Conservation (phyloP, 805 yeast species). For the Lipomyces starkeyi region DNA sequence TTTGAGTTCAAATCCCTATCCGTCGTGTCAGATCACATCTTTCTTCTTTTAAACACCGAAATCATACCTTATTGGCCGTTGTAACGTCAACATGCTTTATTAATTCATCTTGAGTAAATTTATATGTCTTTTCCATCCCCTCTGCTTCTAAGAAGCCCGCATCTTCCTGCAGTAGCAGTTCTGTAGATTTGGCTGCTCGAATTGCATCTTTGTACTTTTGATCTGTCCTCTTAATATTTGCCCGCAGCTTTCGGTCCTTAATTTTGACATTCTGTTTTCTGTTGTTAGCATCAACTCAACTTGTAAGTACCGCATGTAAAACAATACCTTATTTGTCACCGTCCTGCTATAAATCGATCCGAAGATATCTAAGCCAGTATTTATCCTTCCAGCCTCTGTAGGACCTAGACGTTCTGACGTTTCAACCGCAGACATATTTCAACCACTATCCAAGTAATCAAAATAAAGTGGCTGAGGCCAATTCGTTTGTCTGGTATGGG, state of each 20-base stretch:
- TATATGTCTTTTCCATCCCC: slow-evolving; percentile 90
- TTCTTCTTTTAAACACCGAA: slow-evolving; percentile 41
- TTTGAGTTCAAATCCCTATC: slow-evolving; percentile 62
- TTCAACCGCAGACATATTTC: slow-evolving; percentile 18
- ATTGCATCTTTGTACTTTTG: slow-evolving; percentile 76
- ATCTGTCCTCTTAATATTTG: slow-evolving; percentile 71
- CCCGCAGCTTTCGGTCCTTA: slow-evolving; percentile 66
- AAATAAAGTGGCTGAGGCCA: not conserved
- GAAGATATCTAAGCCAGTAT: not conserved
- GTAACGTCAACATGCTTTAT: slow-evolving; percentile 73
- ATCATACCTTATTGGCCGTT: slow-evolving; percentile 64
- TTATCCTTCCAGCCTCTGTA: not conserved
- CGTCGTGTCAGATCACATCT: not conserved
- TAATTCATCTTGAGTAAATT: slow-evolving; percentile 82
- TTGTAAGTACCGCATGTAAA: not conserved
- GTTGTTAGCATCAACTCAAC: not conserved
- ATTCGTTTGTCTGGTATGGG: not conserved
- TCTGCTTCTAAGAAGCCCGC: slow-evolving; percentile 91
- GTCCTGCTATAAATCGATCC: slow-evolving; percentile 5
- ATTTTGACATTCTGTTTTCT: slow-evolving; percentile 36
- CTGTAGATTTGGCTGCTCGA: slow-evolving; percentile 84
- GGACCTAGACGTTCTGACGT: not conserved
- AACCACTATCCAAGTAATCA: not conserved
- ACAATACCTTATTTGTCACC: slow-evolving; percentile 13
- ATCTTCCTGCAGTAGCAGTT: slow-evolving; percentile 81